These are phyloP conservation scores for Pseudovirgaria hyperparasitica DNA, from an alignment of 2,329 filamentous ascomycete genomes.

Conservation along the genomic window DNA sequence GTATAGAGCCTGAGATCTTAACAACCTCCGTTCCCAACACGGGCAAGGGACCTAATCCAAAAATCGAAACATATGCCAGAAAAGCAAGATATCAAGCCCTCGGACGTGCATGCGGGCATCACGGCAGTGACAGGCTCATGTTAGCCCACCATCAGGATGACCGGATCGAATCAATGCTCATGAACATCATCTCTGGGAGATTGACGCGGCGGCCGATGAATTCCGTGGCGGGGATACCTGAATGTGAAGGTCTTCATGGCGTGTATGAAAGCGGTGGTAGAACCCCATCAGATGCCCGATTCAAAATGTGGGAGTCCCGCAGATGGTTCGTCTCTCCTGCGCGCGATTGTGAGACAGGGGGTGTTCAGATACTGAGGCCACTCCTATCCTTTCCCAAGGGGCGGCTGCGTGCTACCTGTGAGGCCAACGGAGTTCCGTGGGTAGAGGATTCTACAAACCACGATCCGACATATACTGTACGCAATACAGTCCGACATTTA, in stretches of 20 bases:
- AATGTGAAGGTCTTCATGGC: constrained; percentile 64
- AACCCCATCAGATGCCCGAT: constrained; percentile 5
- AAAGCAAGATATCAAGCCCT: constrained; percentile 59
- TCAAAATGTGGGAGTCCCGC: constrained; percentile 13
- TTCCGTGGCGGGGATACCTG: constrained; percentile 57
- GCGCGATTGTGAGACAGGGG: constrained; percentile 47
- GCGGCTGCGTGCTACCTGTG: constrained; percentile 61
- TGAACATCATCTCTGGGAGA: constrained; percentile 59
- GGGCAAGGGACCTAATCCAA: too few relatives aligned
- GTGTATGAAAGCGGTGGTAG: constrained; percentile 36
- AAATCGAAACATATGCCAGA: constrained; percentile 69
- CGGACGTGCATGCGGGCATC: constrained; percentile 44
- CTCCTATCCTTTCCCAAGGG: constrained; percentile 60
- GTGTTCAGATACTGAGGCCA: constrained; percentile 55
- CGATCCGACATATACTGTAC: constrained; percentile 60
- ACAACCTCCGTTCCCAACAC: too few relatives aligned
- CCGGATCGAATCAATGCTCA: constrained; percentile 77
- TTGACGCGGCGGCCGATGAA: constrained; percentile 63
- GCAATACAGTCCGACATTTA: constrained; percentile 70
- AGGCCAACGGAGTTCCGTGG: constrained; percentile 55
- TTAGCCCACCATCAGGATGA: constrained; percentile 85
- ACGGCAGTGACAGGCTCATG: constrained; percentile 48
- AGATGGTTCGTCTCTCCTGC: not conserved
- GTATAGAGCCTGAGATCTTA: constrained; percentile 17
- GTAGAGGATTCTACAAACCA: constrained; percentile 77